phyloP scores from a whole-genome alignment of 1,139 yeast genomes.

The Meyerozyma elateridarum region DNA sequence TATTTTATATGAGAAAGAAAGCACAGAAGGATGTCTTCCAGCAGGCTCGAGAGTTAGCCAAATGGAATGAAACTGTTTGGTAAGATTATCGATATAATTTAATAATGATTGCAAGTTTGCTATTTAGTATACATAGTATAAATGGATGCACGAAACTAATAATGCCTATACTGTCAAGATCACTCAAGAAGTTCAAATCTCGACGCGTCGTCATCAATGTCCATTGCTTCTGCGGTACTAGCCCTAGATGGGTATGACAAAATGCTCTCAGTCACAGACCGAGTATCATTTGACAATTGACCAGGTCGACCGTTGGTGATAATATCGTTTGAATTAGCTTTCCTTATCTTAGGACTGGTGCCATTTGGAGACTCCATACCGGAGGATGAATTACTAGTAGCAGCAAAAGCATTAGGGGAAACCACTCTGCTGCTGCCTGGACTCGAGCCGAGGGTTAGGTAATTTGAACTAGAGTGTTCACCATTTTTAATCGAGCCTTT shows the following conservation, averaged over 20 bases:
- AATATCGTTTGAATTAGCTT: constrained; percentile 26
- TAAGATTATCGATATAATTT: constrained; percentile 17
- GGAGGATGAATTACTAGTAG: constrained; percentile 7
- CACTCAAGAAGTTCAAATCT: constrained; percentile 14
- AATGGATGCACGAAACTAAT: too few relatives aligned
- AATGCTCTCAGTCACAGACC: constrained; percentile 36
- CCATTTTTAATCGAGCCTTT: constrained; percentile 29
- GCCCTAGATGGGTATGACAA: constrained; percentile 10
- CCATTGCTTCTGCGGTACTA: constrained; percentile 12
- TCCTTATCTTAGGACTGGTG: constrained; percentile 20
- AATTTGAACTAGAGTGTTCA: constrained; percentile 18
- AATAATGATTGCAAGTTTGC: background rate
- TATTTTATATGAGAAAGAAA: constrained; percentile 94
- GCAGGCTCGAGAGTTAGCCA: constrained; percentile 64
- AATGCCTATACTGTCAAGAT: too few relatives aligned
- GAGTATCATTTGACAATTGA: constrained; percentile 23
- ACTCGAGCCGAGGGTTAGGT: constrained; percentile 16
- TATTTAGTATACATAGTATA: too few relatives aligned
- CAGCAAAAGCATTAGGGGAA: constrained; percentile 8
- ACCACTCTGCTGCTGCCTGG: constrained; percentile 13
- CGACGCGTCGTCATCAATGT: constrained; percentile 13
- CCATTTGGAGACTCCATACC: constrained; percentile 8
- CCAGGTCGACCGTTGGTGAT: constrained; percentile 26
- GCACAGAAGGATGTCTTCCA: constrained; percentile 81
- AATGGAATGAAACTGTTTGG: constrained; percentile 67